Conservation (phyloP, 1,139 yeast genomes). For the Kodamaea anthophila region DNA sequence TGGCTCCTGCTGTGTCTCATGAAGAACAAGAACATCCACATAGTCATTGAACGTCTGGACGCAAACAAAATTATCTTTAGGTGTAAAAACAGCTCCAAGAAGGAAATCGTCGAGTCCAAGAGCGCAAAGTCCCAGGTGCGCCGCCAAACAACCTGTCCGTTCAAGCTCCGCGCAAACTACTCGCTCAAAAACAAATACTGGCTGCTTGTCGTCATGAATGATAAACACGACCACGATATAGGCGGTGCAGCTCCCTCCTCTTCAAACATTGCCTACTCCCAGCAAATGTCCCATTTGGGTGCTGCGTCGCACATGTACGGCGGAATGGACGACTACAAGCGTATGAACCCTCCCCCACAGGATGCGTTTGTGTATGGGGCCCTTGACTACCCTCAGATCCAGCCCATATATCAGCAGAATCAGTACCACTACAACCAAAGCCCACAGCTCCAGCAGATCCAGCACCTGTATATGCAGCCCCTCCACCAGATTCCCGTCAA, state of each 20-base stretch:
- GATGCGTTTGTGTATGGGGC: conserved; percentile 6
- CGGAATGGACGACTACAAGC: conserved; percentile 5
- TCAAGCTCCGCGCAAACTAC: conserved; percentile 62
- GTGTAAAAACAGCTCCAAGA: conserved; percentile 37
- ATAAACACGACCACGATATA: conserved; percentile 39
- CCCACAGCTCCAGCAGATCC: conserved; percentile 2
- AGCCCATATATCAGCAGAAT: background rate
- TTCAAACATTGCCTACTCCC: conserved; percentile 1
- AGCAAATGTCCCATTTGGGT: conserved; percentile 3
- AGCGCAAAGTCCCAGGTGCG: conserved; percentile 10
- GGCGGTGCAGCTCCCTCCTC: conserved; percentile 2
- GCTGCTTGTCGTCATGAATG: conserved; percentile 57
- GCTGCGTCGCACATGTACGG: conserved; percentile 3
- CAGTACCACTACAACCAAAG: conserved; percentile 2
- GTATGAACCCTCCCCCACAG: conserved; percentile 5
- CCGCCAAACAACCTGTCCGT: conserved; percentile 49
- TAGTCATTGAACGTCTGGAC: conserved; percentile 69
- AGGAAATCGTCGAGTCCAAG: conserved; percentile 9
- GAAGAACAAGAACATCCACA: conserved; percentile 46
- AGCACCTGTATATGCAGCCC: conserved; percentile 2
- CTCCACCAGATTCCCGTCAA: conserved; percentile 2
- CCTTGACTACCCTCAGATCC: conserved; percentile 3
- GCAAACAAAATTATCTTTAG: conserved; percentile 62
- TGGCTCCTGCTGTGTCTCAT: conserved; percentile 51
- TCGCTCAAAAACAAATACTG: conserved; percentile 50